Percentiles rank a stretch among this genome's conserved stretches.
Evolutionary conservation across 176 grass and related monocot genomes (phyloP).

Genomic region (Cymbopogon citratus): DNA sequence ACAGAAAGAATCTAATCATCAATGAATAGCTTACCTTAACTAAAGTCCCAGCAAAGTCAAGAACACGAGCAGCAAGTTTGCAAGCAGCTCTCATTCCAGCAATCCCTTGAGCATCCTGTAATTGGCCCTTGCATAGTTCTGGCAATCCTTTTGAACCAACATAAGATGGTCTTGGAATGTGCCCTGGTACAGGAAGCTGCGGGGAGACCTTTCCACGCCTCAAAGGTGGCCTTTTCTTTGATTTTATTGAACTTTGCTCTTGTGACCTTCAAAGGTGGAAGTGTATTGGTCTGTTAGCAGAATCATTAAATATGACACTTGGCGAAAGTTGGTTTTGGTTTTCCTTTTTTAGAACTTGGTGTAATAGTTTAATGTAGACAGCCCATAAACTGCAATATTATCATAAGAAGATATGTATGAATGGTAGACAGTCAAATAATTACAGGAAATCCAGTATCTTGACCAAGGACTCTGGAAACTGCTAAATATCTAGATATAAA

Average conservation of each 20-base stretch:
- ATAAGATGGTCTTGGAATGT: conserved; percentile 75
- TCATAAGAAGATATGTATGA: not conserved
- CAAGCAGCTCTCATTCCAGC: conserved; percentile 80
- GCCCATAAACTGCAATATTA: not conserved
- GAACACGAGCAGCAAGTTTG: conserved; percentile 62
- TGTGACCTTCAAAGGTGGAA: conserved; percentile 33
- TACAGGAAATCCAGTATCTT: not conserved
- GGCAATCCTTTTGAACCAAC: conserved; percentile 50
- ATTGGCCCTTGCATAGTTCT: conserved; percentile 54
- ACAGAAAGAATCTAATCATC: not conserved
- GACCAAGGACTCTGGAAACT: not conserved
- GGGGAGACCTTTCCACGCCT: conserved; percentile 66
- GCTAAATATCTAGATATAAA: not conserved
- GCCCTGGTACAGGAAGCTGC: conserved; percentile 55
- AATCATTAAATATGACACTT: not conserved
- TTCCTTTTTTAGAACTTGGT: not conserved
- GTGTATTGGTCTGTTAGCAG: not conserved
- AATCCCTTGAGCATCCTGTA: conserved; percentile 62
- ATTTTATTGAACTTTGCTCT: conserved; percentile 44
- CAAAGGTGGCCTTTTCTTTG: conserved; percentile 65
- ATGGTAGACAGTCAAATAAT: not conserved
- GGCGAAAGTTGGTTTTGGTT: not conserved
- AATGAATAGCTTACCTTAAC: conserved; percentile 55
- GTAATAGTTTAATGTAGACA: not conserved
- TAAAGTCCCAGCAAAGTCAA: conserved; percentile 73